Conservation (phyloP, 768 basidiomycete species). For the Kwoniella newhampshirensis region DNA sequence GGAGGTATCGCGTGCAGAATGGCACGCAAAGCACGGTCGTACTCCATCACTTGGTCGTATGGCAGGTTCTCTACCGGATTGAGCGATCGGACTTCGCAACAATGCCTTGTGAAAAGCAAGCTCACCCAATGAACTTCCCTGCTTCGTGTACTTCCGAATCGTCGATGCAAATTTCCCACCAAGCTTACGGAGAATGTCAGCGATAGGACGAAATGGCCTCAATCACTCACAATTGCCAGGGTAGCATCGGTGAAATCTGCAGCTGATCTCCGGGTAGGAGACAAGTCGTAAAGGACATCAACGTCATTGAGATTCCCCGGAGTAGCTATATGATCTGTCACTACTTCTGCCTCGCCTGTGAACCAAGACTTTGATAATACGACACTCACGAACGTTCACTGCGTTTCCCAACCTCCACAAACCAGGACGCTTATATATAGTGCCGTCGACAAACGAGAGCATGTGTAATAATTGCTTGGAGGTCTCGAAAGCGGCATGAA, state of each 20-base stretch:
- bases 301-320: constrained; percentile 6
- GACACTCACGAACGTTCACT: not conserved
- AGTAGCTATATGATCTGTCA: not conserved
- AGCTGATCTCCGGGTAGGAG: not conserved
- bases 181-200: not conserved
- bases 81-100: no score
- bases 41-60: not conserved
- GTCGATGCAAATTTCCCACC: constrained; percentile 1
- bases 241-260: constrained; percentile 9
- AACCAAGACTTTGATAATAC: not conserved
- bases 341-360: not conserved
- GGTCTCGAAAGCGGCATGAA: not conserved
- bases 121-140: not conserved
- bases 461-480: constrained; percentile 21
- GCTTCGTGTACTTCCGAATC: not conserved
- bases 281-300: not conserved
- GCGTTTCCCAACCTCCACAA: constrained; percentile 13
- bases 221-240: constrained; percentile 16
- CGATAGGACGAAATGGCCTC: no score
- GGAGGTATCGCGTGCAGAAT: not conserved
- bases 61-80: not conserved
- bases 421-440: constrained; percentile 13
- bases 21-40: constrained; percentile 1
- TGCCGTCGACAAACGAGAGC: constrained; percentile 20
- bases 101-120: no score